Percentiles rank a stretch among this genome's conserved stretches.
These are phyloP conservation scores for Neofusicoccum ribis DNA, from an alignment of 2,329 filamentous ascomycete species.

Conservation along the genomic window DNA sequence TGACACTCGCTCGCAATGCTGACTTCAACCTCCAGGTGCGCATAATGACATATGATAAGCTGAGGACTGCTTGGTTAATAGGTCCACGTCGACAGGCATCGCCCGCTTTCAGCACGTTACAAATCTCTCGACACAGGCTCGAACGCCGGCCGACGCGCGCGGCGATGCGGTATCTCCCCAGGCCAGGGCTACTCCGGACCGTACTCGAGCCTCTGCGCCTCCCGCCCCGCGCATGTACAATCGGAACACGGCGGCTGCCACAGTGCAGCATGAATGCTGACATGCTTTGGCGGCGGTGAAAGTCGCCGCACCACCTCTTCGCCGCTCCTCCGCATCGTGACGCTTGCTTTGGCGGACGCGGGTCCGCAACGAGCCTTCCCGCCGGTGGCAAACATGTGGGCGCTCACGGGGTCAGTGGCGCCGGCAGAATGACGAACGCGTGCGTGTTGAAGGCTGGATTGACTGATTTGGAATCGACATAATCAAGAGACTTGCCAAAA, in stretches of 20 bases:
- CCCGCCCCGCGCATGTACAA: neutral
- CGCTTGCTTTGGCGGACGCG: neutral
- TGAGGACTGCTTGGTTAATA: neutral
- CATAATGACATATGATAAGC: constrained; percentile 18
- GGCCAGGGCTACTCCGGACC: neutral
- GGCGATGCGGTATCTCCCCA: neutral
- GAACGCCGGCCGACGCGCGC: neutral
- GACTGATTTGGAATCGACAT: neutral
- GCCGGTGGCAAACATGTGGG: neutral
- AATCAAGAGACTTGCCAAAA: neutral
- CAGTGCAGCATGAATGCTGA: constrained; percentile 4
- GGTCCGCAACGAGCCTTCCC: neutral
- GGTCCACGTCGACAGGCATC: constrained; percentile 1
- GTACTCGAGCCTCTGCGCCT: neutral
- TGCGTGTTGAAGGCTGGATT: neutral
- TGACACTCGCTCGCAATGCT: constrained; percentile 6
- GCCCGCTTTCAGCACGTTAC: constrained; percentile 9
- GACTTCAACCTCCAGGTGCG: constrained; percentile 4
- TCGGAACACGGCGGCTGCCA: constrained; percentile 11
- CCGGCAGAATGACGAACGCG: neutral
- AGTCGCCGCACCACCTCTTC: neutral
- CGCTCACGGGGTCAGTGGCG: neutral
- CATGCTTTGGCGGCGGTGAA: constrained; percentile 16
- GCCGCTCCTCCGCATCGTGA: neutral
- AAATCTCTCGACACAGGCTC: constrained; percentile 1